phyloP scores from a whole-genome alignment of 2,329 filamentous ascomycete species.

The Plenodomus lindquistii region DNA sequence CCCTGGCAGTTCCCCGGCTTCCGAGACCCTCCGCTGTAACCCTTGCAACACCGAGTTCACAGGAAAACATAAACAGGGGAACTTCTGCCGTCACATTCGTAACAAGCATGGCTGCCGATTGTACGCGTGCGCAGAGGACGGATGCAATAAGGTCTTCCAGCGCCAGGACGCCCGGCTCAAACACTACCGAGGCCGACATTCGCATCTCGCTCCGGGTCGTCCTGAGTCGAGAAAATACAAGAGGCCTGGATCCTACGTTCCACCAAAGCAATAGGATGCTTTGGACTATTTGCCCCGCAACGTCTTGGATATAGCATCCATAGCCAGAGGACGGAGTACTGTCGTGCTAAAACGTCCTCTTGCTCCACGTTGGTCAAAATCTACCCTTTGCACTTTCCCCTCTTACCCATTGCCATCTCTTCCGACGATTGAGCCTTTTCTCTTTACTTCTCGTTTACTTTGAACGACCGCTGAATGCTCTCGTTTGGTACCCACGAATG shows the following conservation, averaged over 20 bases:
- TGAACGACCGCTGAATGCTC: too few species aligned
- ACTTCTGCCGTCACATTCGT: slow-evolving; percentile 3
- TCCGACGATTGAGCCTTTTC: too few species aligned
- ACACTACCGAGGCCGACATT: slow-evolving; percentile 9
- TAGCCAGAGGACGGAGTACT: too few species aligned
- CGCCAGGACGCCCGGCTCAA: slow-evolving; percentile 11
- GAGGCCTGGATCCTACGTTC: too few species aligned
- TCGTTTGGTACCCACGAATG: too few species aligned
- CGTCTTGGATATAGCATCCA: not conserved
- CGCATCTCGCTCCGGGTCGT: not conserved
- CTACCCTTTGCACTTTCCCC: too few species aligned
- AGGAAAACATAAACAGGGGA: slow-evolving; percentile 2
- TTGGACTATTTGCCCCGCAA: not conserved
- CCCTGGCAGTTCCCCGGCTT: not conserved
- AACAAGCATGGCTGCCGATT: slow-evolving; percentile 1
- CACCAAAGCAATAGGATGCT: too few species aligned
- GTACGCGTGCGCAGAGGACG: not conserved
- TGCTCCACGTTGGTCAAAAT: too few species aligned
- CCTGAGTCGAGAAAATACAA: not conserved
- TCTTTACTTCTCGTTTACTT: too few species aligned
- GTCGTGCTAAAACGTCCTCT: too few species aligned
- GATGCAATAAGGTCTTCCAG: slow-evolving; percentile 6
- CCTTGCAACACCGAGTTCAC: not conserved
- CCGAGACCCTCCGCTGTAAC: not conserved
- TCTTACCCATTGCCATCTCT: too few species aligned